Base-by-base conservation (phyloP, 2,329 filamentous ascomycete species). In the Penicillium sp. region DNA sequence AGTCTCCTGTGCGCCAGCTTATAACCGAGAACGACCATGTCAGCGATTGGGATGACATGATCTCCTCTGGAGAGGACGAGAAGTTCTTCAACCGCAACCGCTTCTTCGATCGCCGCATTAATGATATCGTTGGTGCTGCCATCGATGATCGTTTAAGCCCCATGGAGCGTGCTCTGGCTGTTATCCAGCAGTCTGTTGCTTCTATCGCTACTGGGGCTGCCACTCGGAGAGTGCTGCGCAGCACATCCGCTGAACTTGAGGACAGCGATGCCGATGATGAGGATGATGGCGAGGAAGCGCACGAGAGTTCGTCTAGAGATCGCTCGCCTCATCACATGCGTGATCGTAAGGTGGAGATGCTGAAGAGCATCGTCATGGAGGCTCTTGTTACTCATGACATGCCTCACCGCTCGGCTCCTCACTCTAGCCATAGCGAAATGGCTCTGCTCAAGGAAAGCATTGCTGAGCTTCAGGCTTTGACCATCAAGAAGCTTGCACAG, bases 191-290 rank as follows among this genome's bases (percentile, higher is more conserved):
- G 54, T 85, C 85, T 3, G 75, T 96, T 53, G 80, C 81, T 19
- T 77, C 80, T 44, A 80, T 89, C 64, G 81, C 84, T 27, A 79
- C 80, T 29, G 80, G 80, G 53, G 79, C 81, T 26, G 84, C 86
- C 11, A 84, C 80, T 54, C 80, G 84, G 29, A 82, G 82, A 41
- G 82, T 84, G 26, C 80, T 84, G 63, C 85, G 86, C 64, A 91
- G 87, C 71, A 75, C 85, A 41, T 93, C 90, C 47, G 85, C 81
- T n/a, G 89, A 91, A 29, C 77, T 80, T 26, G 77, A 76, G 53
- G 87, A 96, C 57, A 97, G 93, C 70, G 95, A 98, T 75, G 93
- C 95, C 11, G 93, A 98, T 71, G 93, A 96, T 60, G 92, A 96
- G 70, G 93, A 96, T 63, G 92, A 96, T 22, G 90, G 84, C 39